Evolutionary conservation across 2,329 filamentous ascomycete genomes (phyloP).

Genomic region (Fusarium oxysporum): DNA sequence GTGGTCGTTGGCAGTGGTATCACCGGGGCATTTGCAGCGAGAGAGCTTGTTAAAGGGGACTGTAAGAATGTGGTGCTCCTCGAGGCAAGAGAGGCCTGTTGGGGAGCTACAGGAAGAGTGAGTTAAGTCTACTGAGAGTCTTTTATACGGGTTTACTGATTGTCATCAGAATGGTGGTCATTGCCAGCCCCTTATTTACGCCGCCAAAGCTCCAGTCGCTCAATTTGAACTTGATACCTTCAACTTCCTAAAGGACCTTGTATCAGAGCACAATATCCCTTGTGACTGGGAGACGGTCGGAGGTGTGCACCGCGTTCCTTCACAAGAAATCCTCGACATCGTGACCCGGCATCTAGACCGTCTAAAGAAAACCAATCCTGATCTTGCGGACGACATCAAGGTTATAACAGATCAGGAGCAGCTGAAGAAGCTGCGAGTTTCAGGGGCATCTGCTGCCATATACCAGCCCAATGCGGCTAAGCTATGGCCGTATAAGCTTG

Average conservation of each 20-base stretch:
- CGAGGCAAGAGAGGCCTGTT: constrained; percentile 83
- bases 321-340: constrained; percentile 63
- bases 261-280: constrained; percentile 67
- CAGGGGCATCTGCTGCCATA: constrained; percentile 70
- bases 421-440: constrained; percentile 66
- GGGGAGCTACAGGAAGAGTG: constrained; percentile 84
- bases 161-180: constrained; percentile 72
- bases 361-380: constrained; percentile 64
- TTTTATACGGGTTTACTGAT: constrained; percentile 4
- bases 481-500: constrained; percentile 87
- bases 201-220: constrained; percentile 68
- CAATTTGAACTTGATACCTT: constrained; percentile 80
- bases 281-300: constrained; percentile 76
- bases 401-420: constrained; percentile 54
- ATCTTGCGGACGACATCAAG: constrained; percentile 63
- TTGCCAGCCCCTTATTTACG: constrained; percentile 79
- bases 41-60: constrained; percentile 66
- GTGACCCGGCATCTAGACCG: constrained; percentile 62
- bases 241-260: constrained; percentile 66
- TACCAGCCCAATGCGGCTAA: constrained; percentile 74
- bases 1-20: constrained; percentile 82
- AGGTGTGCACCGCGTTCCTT: constrained; percentile 74
- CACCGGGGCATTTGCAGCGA: constrained; percentile 77
- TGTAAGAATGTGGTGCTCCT: constrained; percentile 73
- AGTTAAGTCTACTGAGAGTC: constrained; percentile 48